phyloP scores from a whole-genome alignment of 192 early-diverging fungal species.

The Rhizoclosmatium globosum region DNA sequence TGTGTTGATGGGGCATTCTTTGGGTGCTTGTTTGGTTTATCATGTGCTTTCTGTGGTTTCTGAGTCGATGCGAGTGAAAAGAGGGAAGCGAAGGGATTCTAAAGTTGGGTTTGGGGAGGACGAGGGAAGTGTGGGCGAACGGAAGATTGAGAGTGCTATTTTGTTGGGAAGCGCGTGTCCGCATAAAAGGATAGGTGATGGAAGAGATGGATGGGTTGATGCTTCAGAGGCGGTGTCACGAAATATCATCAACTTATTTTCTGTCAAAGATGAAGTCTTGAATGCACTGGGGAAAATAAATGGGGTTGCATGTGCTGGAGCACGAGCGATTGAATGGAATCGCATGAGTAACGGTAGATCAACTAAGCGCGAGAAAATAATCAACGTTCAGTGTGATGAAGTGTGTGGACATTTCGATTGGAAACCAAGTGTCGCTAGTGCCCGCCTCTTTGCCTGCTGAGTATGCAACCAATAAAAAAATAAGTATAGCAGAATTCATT shows the following conservation, averaged over 20 bases:
- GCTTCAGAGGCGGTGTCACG: conserved; percentile 3
- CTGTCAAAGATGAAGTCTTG: conserved; percentile 33
- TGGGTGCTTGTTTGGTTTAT: conserved; percentile 29
- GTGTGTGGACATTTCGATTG: conserved; percentile 39
- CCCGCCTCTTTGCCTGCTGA: not conserved
- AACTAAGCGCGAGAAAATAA: conserved; percentile 2
- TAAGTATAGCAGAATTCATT: too few species aligned
- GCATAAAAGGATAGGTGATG: not conserved
- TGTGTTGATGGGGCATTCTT: conserved; percentile 35
- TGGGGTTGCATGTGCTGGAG: conserved; percentile 8
- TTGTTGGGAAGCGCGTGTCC: conserved; percentile 35
- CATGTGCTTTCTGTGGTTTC: conserved; percentile 16
- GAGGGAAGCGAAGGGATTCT: not conserved
- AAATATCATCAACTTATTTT: conserved; percentile 24
- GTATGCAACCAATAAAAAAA: not conserved
- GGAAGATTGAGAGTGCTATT: conserved; percentile 3
- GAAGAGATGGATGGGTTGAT: conserved; percentile 9
- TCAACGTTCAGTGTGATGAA: conserved; percentile 33
- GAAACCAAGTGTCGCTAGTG: conserved; percentile 29
- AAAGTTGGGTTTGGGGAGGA: not conserved
- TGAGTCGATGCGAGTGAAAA: not conserved
- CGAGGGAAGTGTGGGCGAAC: not conserved
- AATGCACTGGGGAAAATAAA: conserved; percentile 10
- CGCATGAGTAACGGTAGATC: not conserved
- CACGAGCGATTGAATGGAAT: not conserved